Percentiles rank a stretch among this genome's conserved stretches.
phyloP scores from a whole-genome alignment of 495 filamentous ascomycete species.

The Aspergillus conjunctus region DNA sequence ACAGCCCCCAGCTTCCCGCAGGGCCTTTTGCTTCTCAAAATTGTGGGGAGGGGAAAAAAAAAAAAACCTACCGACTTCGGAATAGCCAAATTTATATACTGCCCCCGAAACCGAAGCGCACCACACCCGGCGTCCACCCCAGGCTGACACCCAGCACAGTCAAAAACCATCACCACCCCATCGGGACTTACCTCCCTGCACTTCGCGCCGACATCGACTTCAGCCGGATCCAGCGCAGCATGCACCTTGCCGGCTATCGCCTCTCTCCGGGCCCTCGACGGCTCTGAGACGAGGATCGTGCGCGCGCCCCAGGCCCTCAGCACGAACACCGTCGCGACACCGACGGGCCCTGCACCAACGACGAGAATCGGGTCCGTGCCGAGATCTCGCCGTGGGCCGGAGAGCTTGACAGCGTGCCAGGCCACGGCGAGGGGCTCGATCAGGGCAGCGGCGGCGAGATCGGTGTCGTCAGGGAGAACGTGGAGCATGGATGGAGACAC shows the following conservation, averaged over 20 bases:
- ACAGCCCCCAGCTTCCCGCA: slow-evolving; percentile 18
- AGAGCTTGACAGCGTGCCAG: slow-evolving; percentile 54
- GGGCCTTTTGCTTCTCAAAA: too few relatives aligned
- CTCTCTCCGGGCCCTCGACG: slow-evolving; percentile 9
- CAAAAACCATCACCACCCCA: slow-evolving; percentile 53
- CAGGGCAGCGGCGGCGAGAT: slow-evolving; percentile 46
- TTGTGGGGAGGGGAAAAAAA: too few relatives aligned
- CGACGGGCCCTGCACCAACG: slow-evolving; percentile 60
- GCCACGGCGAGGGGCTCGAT: slow-evolving; percentile 60
- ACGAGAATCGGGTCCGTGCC: slow-evolving; percentile 47
- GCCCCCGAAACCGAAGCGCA: slow-evolving; percentile 46
- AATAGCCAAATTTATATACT: slow-evolving; percentile 56
- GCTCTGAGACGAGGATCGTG: slow-evolving; percentile 27
- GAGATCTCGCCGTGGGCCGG: slow-evolving; percentile 44
- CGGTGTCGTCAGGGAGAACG: slow-evolving; percentile 26
- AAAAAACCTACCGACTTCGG: slow-evolving; percentile 40
- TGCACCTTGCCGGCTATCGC: not conserved
- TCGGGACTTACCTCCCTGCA: slow-evolving; percentile 40
- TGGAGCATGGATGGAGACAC: slow-evolving; percentile 14
- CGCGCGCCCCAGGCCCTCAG: slow-evolving; percentile 50
- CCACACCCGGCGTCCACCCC: slow-evolving; percentile 45
- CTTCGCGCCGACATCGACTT: slow-evolving; percentile 44
- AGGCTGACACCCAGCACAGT: slow-evolving; percentile 51
- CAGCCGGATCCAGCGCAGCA: slow-evolving; percentile 48
- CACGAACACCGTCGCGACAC: slow-evolving; percentile 53